Percentiles rank a stretch among this genome's conserved stretches.
These are phyloP conservation scores for Diaporthe sp. DNA, from an alignment of 2,329 filamentous ascomycete species.

Conservation along the genomic window DNA sequence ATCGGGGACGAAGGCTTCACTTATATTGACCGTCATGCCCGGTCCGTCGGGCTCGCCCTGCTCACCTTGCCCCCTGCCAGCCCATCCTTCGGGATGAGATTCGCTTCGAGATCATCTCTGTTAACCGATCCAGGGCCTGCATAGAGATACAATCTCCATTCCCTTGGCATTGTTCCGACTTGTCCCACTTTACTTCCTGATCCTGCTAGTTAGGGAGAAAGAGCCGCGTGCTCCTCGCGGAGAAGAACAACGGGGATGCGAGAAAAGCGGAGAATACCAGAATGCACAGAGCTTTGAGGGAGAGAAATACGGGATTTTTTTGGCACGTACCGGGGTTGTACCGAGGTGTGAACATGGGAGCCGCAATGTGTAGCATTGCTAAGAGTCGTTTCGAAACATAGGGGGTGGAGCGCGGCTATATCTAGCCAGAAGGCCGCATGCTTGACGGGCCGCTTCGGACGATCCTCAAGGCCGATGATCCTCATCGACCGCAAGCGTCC, in stretches of 20 bases:
- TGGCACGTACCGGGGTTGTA: background rate
- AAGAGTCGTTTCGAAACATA: conserved; percentile 19
- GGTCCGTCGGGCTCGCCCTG: background rate
- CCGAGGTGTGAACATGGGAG: conserved; percentile 1
- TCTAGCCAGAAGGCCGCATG: conserved; percentile 13
- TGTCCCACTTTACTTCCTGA: conserved; percentile 23
- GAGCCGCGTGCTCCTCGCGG: conserved; percentile 14
- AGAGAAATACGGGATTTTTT: background rate
- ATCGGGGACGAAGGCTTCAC: background rate
- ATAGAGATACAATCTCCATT: conserved; percentile 16
- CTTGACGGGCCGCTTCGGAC: conserved; percentile 22
- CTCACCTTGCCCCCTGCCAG: background rate
- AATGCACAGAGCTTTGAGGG: background rate
- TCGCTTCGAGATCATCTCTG: conserved; percentile 22
- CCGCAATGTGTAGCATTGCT: background rate
- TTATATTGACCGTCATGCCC: conserved; percentile 8
- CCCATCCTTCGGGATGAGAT: conserved; percentile 1
- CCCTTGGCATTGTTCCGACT: conserved; percentile 8
- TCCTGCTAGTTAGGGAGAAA: conserved; percentile 6
- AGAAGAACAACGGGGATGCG: background rate
- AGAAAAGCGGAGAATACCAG: background rate
- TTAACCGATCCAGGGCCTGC: background rate
- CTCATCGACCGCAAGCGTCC: background rate
- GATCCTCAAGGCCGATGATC: conserved; percentile 7
- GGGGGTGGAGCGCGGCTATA: conserved; percentile 23